Percentiles rank a stretch among this genome's conserved stretches.
Conservation (phyloP, 139 green algal genomes). For the Chlorella sp. region DNA sequence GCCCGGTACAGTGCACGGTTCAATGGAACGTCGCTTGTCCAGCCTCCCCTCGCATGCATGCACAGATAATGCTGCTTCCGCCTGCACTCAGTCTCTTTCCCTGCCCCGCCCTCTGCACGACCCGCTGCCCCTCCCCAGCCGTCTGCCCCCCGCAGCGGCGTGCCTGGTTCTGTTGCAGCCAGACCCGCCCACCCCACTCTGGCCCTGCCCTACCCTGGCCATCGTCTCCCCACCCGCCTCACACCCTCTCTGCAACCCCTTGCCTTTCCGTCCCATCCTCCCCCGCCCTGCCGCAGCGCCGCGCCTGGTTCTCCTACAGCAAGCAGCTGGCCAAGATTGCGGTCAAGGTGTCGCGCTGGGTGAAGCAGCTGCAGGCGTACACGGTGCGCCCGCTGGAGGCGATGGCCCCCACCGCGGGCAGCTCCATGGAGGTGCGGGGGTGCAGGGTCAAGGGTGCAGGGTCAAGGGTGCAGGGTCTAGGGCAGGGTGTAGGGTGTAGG, state of each 20-base stretch:
- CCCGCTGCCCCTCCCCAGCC: background rate
- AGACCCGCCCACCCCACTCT: no score
- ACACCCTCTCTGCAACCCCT: no score
- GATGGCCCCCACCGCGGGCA: background rate
- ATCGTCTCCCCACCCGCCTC: no score
- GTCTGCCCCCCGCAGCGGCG: background rate
- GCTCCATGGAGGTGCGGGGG: background rate
- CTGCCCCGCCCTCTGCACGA: no score
- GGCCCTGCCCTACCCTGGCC: no score
- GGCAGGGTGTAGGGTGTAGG: background rate
- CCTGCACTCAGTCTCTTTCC: no score
- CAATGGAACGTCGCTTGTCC: no score
- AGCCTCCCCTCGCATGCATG: no score
- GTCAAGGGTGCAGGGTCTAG: background rate
- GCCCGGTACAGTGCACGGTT: no score
- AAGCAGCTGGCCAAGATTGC: conserved; percentile 10
- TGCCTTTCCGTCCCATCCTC: background rate
- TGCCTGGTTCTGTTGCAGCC: conserved; percentile 7
- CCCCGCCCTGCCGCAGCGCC: background rate
- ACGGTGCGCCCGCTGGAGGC: background rate
- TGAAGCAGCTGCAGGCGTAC: conserved; percentile 26
- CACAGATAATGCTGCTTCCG: no score
- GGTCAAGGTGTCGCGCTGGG: conserved; percentile 13
- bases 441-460: no score
- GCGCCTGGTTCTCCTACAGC: conserved; percentile 20